phyloP scores from a whole-genome alignment of 495 filamentous ascomycete genomes.

The Neurospora tetraspora region DNA sequence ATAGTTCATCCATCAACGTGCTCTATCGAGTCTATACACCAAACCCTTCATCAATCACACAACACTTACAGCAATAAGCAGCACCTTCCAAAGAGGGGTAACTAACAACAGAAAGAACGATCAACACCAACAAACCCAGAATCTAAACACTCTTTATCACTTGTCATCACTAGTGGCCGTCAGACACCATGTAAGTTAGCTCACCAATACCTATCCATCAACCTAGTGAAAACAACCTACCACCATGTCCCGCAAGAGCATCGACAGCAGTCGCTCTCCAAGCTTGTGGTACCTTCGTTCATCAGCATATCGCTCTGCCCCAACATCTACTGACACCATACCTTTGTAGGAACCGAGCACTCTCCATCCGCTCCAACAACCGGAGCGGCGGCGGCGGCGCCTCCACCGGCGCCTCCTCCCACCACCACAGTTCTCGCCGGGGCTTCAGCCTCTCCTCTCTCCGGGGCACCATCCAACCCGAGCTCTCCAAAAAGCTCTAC shows the following conservation, averaged over 20 bases:
- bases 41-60: not conserved
- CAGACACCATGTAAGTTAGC: slow-evolving; percentile 2
- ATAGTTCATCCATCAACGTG: not conserved
- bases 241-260: slow-evolving; percentile 21
- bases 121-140: not conserved
- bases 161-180: not conserved
- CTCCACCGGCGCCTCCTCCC: slow-evolving; percentile 30
- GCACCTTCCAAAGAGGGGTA: not conserved
- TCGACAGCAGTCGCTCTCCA: slow-evolving; percentile 13
- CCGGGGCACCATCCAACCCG: slow-evolving; percentile 71
- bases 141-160: not conserved
- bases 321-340: not conserved
- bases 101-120: not conserved
- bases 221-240: not conserved
- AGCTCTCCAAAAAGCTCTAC: slow-evolving; percentile 74
- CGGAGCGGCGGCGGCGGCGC: slow-evolving; percentile 19
- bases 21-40: not conserved
- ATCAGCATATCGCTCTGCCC: not conserved
- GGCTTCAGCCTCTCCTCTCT: slow-evolving; percentile 72
- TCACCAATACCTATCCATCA: not conserved
- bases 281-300: slow-evolving; percentile 12
- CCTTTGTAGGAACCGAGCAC: slow-evolving; percentile 43
- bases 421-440: slow-evolving; percentile 36
- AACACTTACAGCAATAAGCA: not conserved
- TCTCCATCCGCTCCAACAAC: slow-evolving; percentile 33